Percentiles rank a stretch among this genome's conserved stretches.
These are phyloP conservation scores for Globisporangium nunn DNA, from an alignment of 352 stramenopile genomes.

Conservation along the genomic window DNA sequence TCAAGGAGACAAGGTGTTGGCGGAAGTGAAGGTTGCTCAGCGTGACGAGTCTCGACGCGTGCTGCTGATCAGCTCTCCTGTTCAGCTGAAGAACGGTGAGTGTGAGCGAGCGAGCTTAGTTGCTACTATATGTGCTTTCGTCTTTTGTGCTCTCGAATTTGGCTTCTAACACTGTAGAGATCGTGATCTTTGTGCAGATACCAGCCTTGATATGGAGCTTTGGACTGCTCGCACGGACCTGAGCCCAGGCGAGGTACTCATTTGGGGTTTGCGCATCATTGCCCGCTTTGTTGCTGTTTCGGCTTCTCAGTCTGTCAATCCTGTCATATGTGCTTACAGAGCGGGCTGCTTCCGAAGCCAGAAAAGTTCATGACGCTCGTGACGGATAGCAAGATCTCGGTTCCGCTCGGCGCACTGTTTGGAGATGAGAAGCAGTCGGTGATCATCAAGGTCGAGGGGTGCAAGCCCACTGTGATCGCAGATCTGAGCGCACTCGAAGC, in stretches of 20 bases:
- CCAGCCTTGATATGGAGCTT: conserved; percentile 75
- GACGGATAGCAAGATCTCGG: conserved; percentile 76
- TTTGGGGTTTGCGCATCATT: background rate
- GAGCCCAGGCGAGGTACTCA: conserved; percentile 35
- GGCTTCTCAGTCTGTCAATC: background rate
- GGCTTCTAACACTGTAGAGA: conserved; percentile 1
- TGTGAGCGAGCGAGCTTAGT: conserved; percentile 9
- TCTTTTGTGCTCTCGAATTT: background rate
- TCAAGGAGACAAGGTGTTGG: conserved; percentile 76
- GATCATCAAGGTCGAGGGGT: conserved; percentile 81
- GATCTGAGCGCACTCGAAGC: conserved; percentile 55
- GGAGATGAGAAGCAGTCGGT: conserved; percentile 72
- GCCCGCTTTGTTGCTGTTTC: background rate
- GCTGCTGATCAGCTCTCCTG: conserved; percentile 76
- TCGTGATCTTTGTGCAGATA: conserved; percentile 29
- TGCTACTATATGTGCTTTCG: no score
- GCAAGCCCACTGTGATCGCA: conserved; percentile 75
- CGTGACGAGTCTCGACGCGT: conserved; percentile 80
- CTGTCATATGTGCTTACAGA: conserved; percentile 16
- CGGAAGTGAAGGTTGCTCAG: conserved; percentile 85
- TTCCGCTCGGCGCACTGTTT: conserved; percentile 77
- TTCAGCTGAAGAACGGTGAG: conserved; percentile 84
- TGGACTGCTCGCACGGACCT: conserved; percentile 62
- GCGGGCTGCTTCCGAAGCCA: conserved; percentile 25
- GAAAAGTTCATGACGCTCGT: conserved; percentile 42